A percentile compares a stretch with the other conserved stretches of the same genome.
Evolutionary conservation across 345 rosid species (phyloP).

Genomic region (Salix exigua): DNA sequence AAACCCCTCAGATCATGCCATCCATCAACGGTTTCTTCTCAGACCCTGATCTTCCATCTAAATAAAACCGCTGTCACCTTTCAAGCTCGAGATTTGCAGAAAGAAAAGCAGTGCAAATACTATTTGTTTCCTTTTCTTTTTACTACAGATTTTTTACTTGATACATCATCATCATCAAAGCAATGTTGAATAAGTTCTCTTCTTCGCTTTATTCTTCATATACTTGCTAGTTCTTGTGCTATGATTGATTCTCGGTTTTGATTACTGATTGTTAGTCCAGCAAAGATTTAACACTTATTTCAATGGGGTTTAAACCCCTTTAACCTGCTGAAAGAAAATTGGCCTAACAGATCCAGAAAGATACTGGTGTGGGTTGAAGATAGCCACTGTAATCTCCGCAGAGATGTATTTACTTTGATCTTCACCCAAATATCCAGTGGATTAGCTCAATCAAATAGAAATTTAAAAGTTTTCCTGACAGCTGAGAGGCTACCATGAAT

Average conservation of each 20-base stretch:
- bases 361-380: too few species aligned
- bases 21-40: conserved; percentile 59
- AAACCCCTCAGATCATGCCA: conserved; percentile 54
- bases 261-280: not conserved
- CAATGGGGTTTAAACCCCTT: too few species aligned
- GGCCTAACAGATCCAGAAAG: too few species aligned
- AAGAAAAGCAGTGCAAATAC: not conserved
- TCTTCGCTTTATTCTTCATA: not conserved
- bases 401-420: not conserved
- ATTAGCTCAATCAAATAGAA: not conserved
- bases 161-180: not conserved
- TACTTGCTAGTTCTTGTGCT: not conserved
- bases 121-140: not conserved
- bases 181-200: not conserved
- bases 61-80: not conserved
- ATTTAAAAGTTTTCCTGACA: too few species aligned
- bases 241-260: not conserved
- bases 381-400: too few species aligned
- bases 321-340: too few species aligned
- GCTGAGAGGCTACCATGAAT: too few species aligned
- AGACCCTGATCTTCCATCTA: conserved; percentile 34
- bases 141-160: too few species aligned
- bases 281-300: not conserved
- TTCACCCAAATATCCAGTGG: not conserved
- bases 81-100: not conserved